Percentiles rank a stretch among this genome's conserved stretches.
phyloP scores from a whole-genome alignment of 108 stramenopile genomes.

The Discostella pseudostelligera region DNA sequence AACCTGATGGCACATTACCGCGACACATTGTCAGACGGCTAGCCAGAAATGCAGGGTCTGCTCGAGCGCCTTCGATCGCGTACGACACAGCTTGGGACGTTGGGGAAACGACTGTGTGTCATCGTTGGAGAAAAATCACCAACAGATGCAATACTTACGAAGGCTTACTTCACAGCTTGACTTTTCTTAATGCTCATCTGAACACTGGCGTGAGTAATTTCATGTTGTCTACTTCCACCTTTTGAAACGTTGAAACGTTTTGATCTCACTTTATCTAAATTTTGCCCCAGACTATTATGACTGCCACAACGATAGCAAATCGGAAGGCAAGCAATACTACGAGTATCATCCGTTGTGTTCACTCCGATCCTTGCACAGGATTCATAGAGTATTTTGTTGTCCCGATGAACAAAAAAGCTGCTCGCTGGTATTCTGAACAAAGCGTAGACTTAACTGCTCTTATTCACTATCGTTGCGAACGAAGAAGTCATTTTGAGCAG shows the following conservation, averaged over 20 bases:
- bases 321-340: conserved; percentile 20
- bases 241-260: not conserved
- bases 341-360: conserved; percentile 41
- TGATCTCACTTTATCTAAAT: not conserved
- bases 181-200: conserved; percentile 57
- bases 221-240: conserved; percentile 3
- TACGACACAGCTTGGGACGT: conserved; percentile 79
- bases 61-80: conserved; percentile 55
- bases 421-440: conserved; percentile 55
- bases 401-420: conserved; percentile 42
- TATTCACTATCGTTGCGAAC: conserved; percentile 44
- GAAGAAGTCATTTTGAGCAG: not conserved
- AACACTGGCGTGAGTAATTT: conserved; percentile 50
- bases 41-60: conserved; percentile 61
- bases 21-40: conserved; percentile 48
- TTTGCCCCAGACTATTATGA: conserved; percentile 19
- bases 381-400: conserved; percentile 60
- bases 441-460: conserved; percentile 50
- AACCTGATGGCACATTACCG: conserved; percentile 56
- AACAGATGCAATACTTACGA: conserved; percentile 54
- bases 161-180: conserved; percentile 52
- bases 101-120: conserved; percentile 61
- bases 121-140: conserved; percentile 76
- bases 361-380: conserved; percentile 54
- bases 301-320: conserved; percentile 26